A percentile compares a stretch with the other conserved stretches of the same genome.
Evolutionary conservation across 495 filamentous ascomycete genomes (phyloP).

Genomic region (Collariella sp.): DNA sequence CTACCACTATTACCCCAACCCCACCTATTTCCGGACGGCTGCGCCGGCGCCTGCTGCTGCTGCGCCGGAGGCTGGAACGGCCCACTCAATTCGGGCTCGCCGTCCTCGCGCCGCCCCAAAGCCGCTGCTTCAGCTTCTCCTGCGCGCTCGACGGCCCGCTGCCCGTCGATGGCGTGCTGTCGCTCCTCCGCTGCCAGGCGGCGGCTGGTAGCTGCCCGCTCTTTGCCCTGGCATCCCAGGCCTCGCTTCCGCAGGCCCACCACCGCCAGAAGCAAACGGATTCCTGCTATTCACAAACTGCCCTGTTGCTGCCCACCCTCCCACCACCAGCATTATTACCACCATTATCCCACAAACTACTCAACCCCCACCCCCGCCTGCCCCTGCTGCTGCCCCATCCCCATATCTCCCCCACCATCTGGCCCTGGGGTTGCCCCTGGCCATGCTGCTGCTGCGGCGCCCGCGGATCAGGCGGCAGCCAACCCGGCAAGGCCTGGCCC

Average conservation of each 20-base stretch:
- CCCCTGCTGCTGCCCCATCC: slow-evolving; percentile 33
- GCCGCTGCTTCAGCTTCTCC: slow-evolving; percentile 43
- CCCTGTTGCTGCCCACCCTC: slow-evolving; percentile 32
- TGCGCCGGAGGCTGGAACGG: slow-evolving; percentile 35
- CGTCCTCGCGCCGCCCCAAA: slow-evolving; percentile 41
- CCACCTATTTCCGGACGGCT: slow-evolving; percentile 18
- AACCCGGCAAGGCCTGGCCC: slow-evolving; percentile 68
- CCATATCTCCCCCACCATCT: slow-evolving; percentile 44
- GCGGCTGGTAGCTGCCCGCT: slow-evolving; percentile 60
- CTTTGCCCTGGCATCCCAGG: slow-evolving; percentile 48
- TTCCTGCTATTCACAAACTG: slow-evolving; percentile 18
- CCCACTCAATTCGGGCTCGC: slow-evolving; percentile 29
- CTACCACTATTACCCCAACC: slow-evolving; percentile 19
- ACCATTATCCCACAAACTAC: slow-evolving; percentile 78
- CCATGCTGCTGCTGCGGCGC: slow-evolving; percentile 47
- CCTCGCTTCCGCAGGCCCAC: neutral
- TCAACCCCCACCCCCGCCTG: slow-evolving; percentile 32
- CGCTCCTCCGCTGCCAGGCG: slow-evolving; percentile 15
- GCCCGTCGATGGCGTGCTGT: slow-evolving; percentile 30
- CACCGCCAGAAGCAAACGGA: slow-evolving; percentile 10
- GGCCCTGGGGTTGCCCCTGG: no score
- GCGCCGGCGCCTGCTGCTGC: slow-evolving; percentile 15
- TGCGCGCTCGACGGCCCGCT: slow-evolving; percentile 33
- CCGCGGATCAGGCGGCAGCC: slow-evolving; percentile 84
- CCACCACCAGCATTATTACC: slow-evolving; percentile 31